Percentiles rank a stretch among this genome's conserved stretches.
phyloP scores from a whole-genome alignment of 2,329 filamentous ascomycete genomes.

The Lasiodiplodia gonubiensis region DNA sequence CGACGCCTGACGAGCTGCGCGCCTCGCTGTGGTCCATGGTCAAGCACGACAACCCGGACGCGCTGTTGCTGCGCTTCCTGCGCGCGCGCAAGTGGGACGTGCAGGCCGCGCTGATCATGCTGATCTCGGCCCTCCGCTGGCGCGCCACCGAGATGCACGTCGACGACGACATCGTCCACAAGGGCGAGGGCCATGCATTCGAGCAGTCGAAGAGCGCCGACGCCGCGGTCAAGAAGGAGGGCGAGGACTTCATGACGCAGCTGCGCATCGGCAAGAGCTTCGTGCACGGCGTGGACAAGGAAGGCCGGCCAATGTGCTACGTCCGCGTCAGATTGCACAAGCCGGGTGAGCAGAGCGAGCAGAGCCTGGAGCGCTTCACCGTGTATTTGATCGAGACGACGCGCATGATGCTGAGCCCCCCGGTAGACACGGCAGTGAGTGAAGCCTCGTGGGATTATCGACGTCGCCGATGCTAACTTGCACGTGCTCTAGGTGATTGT shows the following conservation, averaged over 20 bases:
- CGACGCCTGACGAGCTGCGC: slow-evolving; percentile 78
- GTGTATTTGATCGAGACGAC: slow-evolving; percentile 94
- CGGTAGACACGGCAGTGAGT: slow-evolving; percentile 90
- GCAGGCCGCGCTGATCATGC: slow-evolving; percentile 89
- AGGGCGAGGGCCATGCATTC: slow-evolving; percentile 60
- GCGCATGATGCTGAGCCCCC: slow-evolving; percentile 78
- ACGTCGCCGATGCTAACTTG: slow-evolving; percentile 32
- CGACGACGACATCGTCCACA: slow-evolving; percentile 76
- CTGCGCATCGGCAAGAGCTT: slow-evolving; percentile 92
- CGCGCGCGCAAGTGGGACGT: slow-evolving; percentile 75
- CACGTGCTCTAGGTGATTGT: slow-evolving; percentile 71
- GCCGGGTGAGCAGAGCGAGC: slow-evolving; percentile 79
- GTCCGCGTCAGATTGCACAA: slow-evolving; percentile 83
- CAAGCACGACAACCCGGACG: slow-evolving; percentile 94
- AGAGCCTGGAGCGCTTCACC: slow-evolving; percentile 84
- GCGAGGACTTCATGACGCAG: slow-evolving; percentile 80
- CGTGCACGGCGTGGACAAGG: slow-evolving; percentile 83
- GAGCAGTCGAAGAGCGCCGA: slow-evolving; percentile 65
- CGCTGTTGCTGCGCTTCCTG: slow-evolving; percentile 63
- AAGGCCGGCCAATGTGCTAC: slow-evolving; percentile 83
- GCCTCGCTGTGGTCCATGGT: slow-evolving; percentile 89
- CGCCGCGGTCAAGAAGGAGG: slow-evolving; percentile 67
- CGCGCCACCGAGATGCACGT: slow-evolving; percentile 81
- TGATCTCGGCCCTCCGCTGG: slow-evolving; percentile 95
- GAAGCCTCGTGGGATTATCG: neutral